Conservation (phyloP, 192 early-diverging fungal genomes). For the Linnemannia exigua region DNA sequence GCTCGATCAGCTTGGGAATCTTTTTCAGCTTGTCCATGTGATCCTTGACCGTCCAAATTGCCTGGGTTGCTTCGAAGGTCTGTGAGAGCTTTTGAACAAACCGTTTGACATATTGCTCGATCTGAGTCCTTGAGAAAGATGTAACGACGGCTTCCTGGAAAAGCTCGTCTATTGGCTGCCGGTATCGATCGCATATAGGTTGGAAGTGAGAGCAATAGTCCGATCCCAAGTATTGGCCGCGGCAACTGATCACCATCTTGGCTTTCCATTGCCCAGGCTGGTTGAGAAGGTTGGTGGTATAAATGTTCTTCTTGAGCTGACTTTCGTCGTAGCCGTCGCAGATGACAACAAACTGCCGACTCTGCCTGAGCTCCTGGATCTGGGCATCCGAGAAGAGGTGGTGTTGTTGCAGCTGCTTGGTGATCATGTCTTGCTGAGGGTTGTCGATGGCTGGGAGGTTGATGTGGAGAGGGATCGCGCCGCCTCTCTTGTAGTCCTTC, state of each 20-base stretch:
- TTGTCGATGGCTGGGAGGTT: slow-evolving; percentile 6
- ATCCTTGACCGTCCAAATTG: neutral
- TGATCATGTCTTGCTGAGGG: neutral
- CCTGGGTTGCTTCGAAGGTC: neutral
- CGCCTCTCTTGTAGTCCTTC: neutral
- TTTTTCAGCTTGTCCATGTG: neutral
- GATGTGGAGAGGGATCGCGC: neutral
- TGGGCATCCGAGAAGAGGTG: neutral
- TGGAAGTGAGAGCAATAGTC: neutral
- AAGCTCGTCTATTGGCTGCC: slow-evolving; percentile 42
- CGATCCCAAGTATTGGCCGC: neutral
- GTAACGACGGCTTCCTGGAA: neutral
- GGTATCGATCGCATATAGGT: neutral
- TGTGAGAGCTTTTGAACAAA: too few species aligned
- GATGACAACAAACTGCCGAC: neutral
- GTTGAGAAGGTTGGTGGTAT: neutral
- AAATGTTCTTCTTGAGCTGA: neutral
- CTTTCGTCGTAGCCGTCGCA: slow-evolving; percentile 14
- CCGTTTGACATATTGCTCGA: neutral
- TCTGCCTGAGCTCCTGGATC: neutral
- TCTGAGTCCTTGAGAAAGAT: neutral
- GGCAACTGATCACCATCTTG: slow-evolving; percentile 9
- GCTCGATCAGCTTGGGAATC: slow-evolving; percentile 1
- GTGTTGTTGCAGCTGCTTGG: neutral
- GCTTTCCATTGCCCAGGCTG: neutral